phyloP scores from a whole-genome alignment of 2,329 filamentous ascomycete species.

The Arthrobotrys musiformis region DNA sequence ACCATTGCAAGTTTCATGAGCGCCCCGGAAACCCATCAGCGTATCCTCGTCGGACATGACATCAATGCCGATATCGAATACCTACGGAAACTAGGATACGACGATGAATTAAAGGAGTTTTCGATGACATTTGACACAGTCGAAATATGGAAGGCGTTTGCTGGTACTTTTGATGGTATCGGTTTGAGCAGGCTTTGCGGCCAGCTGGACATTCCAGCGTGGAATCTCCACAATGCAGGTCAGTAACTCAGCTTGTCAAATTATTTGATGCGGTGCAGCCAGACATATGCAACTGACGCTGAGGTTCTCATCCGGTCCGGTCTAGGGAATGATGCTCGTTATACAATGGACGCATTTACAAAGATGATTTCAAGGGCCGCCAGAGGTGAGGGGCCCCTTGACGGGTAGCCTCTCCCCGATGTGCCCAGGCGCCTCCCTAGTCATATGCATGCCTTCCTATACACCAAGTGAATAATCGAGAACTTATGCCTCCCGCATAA shows the following conservation, averaged over 20 bases:
- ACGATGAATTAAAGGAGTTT: constrained; percentile 69
- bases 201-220: constrained; percentile 72
- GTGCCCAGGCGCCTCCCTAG: too few relatives aligned
- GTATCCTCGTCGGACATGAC: constrained; percentile 85
- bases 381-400: neutral
- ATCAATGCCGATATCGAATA: constrained; percentile 74
- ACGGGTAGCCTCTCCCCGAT: neutral
- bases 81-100: constrained; percentile 73
- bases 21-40: constrained; percentile 64
- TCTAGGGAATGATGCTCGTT: constrained; percentile 80
- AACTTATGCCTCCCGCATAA: too few relatives aligned
- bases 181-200: constrained; percentile 72
- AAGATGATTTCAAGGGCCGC: constrained; percentile 67
- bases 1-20: constrained; percentile 63
- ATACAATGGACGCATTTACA: constrained; percentile 79
- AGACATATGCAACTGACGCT: too few relatives aligned
- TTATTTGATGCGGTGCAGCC: too few relatives aligned
- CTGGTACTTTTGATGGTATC: constrained; percentile 67
- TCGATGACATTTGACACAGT: constrained; percentile 78
- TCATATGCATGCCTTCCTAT: too few relatives aligned
- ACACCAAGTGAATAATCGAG: too few relatives aligned
- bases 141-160: constrained; percentile 74
- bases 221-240: constrained; percentile 81
- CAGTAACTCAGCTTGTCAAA: constrained; percentile 24
- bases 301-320: too few relatives aligned